Evolutionary conservation across 306 rosid species (phyloP), one percentile per base, ranked within the genome.

Genomic region (Gastrolobium villosum): DNA sequence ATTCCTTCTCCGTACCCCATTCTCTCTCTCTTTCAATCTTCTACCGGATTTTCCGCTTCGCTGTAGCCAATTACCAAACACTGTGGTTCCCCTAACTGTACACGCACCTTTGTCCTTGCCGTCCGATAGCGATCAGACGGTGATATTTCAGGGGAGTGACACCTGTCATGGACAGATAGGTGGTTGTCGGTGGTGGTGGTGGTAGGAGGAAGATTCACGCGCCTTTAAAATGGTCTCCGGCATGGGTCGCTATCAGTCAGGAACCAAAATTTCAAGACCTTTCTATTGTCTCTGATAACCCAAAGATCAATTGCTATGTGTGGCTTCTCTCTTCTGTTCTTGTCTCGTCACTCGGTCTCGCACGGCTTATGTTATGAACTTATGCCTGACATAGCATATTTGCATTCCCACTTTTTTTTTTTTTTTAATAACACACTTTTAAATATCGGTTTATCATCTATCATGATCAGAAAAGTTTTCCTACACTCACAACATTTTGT

Each of bases 41-140:
- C 67, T 67, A 88, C 96, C 92, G 92, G 83, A 89, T 86, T 90
- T 90, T 82, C 3, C 97, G 91, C 92, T 85, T 2, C 79, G 50
- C 92, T 86, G 88, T 86, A 66, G 4, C 87, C 89, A 76, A 76
- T 30, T 70, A 79, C 50, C 49, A 63, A 74, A 79, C 87, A 80
- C 13, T 45, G 14, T 2, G 62, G 53, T 70, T 55, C 15, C 67
- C 64, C 65, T 55, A 3, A 6, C 67, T 10, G 5, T 72, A 11
- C 48, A 32, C 67, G 39, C 75, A 14, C 57, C 70, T 2, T 2
- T 7, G 34, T 52, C 34, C 20, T 56, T 4, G 46, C 63, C 81
- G 67, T 55, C 10, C 5, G 85, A 81, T 81, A 26, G 14, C 5
- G 6, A 79, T 54, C 64, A 0, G 2, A 78, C 56, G 77, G 75